A percentile compares a stretch with the other conserved stretches of the same genome.
Conservation (phyloP, 768 basidiomycete species). For the Hericium coralloides region DNA sequence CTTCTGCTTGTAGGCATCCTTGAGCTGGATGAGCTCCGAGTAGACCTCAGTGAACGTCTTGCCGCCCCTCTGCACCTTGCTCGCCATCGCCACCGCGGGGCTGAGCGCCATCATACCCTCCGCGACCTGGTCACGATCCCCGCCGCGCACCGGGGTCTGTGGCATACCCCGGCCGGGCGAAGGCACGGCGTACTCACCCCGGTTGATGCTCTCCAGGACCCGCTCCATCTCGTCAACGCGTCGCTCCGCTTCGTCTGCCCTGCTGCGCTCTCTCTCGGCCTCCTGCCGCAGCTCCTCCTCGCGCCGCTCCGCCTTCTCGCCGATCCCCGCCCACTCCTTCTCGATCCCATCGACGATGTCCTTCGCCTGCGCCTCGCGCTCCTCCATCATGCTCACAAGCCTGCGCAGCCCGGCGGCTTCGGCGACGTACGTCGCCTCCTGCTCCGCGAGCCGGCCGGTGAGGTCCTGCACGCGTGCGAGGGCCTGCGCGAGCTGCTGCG, state of each 20-base stretch:
- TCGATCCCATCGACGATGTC: constrained; percentile 77
- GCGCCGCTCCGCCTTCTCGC: constrained; percentile 57
- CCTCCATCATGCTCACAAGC: constrained; percentile 79
- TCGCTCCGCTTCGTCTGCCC: constrained; percentile 64
- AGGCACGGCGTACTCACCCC: constrained; percentile 61
- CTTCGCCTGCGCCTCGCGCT: constrained; percentile 79
- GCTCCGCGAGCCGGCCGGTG: constrained; percentile 71
- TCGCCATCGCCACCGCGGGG: constrained; percentile 83
- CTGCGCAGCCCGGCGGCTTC: constrained; percentile 70
- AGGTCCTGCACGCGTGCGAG: constrained; percentile 68
- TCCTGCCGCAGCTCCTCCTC: constrained; percentile 63
- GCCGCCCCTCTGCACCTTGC: constrained; percentile 69
- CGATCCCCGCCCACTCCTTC: constrained; percentile 69
- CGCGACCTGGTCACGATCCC: constrained; percentile 33
- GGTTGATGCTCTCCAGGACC: constrained; percentile 62
- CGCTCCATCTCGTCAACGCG: constrained; percentile 62
- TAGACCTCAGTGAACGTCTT: constrained; percentile 95
- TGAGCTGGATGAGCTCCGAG: constrained; percentile 77
- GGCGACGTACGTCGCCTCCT: constrained; percentile 72
- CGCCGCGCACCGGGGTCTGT: constrained; percentile 34
- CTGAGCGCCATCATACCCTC: constrained; percentile 65
- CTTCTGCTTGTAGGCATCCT: constrained; percentile 74
- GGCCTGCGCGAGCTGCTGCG: constrained; percentile 70
- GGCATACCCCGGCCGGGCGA: constrained; percentile 32
- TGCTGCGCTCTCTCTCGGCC: constrained; percentile 59